These are phyloP conservation scores for Raffaelea arxii DNA, from an alignment of 2,329 filamentous ascomycete species.

Conservation along the genomic window DNA sequence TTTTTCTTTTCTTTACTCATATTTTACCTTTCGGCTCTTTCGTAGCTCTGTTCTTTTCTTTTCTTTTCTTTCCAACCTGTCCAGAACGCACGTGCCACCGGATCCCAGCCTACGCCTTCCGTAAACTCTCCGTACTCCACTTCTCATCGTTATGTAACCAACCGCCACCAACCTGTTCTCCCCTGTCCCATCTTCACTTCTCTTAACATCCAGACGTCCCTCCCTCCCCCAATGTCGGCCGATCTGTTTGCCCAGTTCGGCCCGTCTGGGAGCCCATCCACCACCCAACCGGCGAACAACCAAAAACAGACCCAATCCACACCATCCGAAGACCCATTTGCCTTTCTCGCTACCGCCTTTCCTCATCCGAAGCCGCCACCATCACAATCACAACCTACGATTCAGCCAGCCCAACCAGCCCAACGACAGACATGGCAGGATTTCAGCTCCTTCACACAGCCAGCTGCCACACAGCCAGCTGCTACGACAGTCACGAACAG, in stretches of 20 bases:
- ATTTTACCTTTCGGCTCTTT: background rate
- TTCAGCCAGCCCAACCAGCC: slow-evolving; percentile 8
- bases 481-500: slow-evolving; percentile 15
- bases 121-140: no score
- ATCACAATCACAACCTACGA: slow-evolving; percentile 7
- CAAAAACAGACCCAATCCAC: slow-evolving; percentile 10
- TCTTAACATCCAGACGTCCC: no score
- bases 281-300: background rate
- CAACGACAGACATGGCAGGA: slow-evolving; percentile 4
- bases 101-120: no score
- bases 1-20: background rate
- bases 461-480: background rate
- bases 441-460: background rate
- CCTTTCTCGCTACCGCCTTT: slow-evolving; percentile 17
- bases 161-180: background rate
- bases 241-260: slow-evolving; percentile 58
- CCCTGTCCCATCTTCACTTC: background rate
- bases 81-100: no score
- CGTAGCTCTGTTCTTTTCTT: background rate
- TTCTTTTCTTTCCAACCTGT: no score
- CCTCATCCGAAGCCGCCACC: slow-evolving; percentile 9
- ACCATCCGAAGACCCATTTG: slow-evolving; percentile 20
- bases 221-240: slow-evolving; percentile 42
- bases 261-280: slow-evolving; percentile 29
- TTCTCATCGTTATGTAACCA: no score